phyloP scores from a whole-genome alignment of 305 asterid genomes.

The Solanum hybrid region DNA sequence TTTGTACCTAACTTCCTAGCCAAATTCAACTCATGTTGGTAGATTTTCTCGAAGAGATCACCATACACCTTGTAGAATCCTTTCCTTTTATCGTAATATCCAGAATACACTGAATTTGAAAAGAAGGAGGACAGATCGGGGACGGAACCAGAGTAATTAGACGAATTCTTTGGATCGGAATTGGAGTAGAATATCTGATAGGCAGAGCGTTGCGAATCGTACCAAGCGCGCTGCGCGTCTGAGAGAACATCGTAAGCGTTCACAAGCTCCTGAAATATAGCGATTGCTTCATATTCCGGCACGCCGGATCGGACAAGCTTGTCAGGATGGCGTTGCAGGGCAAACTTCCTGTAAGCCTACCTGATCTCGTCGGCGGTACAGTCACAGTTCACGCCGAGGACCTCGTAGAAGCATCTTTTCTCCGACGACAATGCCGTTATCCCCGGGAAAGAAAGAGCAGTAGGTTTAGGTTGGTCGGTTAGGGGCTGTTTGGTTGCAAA shows the following conservation, averaged over 20 bases:
- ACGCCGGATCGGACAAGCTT: conserved; percentile 71
- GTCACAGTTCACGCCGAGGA: conserved; percentile 57
- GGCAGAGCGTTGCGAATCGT: conserved; percentile 77
- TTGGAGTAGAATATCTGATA: conserved; percentile 46
- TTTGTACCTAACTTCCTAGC: conserved; percentile 50
- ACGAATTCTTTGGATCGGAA: conserved; percentile 10
- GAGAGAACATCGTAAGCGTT: conserved; percentile 91
- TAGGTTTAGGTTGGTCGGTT: background rate
- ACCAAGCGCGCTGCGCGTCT: conserved; percentile 73
- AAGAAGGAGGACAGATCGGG: conserved; percentile 67
- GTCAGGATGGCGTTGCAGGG: conserved; percentile 94
- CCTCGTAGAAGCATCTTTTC: conserved; percentile 86
- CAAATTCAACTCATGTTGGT: conserved; percentile 49
- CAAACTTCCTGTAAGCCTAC: conserved; percentile 67
- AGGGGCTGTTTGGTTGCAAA: background rate
- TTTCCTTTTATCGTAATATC: conserved; percentile 55
- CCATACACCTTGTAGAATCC: conserved; percentile 83
- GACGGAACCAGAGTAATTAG: conserved; percentile 22
- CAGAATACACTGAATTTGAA: conserved; percentile 70
- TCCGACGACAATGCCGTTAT: conserved; percentile 30
- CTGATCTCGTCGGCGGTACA: conserved; percentile 77
- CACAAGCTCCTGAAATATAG: conserved; percentile 83
- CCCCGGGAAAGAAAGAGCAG: background rate
- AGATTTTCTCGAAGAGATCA: conserved; percentile 57
- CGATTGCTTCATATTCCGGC: conserved; percentile 78